A percentile compares a stretch with the other conserved stretches of the same genome.
Evolutionary conservation across 192 early-diverging fungal species (phyloP).

Genomic region (Entomortierella parvispora): DNA sequence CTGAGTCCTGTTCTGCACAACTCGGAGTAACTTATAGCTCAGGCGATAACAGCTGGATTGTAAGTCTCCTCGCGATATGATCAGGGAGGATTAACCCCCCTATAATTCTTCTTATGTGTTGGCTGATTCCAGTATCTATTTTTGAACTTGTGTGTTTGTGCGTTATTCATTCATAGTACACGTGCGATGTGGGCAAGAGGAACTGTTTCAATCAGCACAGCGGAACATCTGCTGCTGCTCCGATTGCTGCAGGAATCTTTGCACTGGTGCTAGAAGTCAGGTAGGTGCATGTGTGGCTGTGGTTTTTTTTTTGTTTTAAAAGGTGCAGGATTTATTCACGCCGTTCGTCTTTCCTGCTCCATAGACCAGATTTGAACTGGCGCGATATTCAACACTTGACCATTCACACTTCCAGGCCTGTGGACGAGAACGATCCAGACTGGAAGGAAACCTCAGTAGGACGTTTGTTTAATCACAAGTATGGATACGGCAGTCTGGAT

Average conservation of each 20-base stretch:
- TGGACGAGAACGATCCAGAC: slow-evolving; percentile 70
- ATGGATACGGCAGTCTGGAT: slow-evolving; percentile 92
- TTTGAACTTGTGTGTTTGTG: slow-evolving; percentile 1
- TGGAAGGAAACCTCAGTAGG: slow-evolving; percentile 77
- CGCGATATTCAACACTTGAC: slow-evolving; percentile 89
- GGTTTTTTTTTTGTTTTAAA: neutral
- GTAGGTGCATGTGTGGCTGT: neutral
- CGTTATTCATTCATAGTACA: slow-evolving; percentile 53
- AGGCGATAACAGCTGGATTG: slow-evolving; percentile 79
- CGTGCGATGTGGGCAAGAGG: slow-evolving; percentile 79
- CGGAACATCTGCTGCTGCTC: slow-evolving; percentile 94
- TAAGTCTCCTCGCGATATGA: slow-evolving; percentile 46
- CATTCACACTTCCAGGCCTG: slow-evolving; percentile 76
- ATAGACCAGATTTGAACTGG: slow-evolving; percentile 90
- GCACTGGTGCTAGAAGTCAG: slow-evolving; percentile 76
- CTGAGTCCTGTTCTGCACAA: slow-evolving; percentile 90
- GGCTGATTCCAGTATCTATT: neutral
- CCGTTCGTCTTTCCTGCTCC: neutral
- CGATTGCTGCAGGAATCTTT: slow-evolving; percentile 87
- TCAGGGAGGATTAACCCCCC: neutral
- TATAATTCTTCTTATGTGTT: slow-evolving; percentile 8
- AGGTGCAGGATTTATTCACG: neutral
- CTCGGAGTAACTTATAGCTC: slow-evolving; percentile 88
- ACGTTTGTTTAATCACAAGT: slow-evolving; percentile 87
- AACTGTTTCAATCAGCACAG: slow-evolving; percentile 79